These are phyloP conservation scores for Rhodosporidiobolus sp. DNA, from an alignment of 768 basidiomycete genomes.

Conservation along the genomic window DNA sequence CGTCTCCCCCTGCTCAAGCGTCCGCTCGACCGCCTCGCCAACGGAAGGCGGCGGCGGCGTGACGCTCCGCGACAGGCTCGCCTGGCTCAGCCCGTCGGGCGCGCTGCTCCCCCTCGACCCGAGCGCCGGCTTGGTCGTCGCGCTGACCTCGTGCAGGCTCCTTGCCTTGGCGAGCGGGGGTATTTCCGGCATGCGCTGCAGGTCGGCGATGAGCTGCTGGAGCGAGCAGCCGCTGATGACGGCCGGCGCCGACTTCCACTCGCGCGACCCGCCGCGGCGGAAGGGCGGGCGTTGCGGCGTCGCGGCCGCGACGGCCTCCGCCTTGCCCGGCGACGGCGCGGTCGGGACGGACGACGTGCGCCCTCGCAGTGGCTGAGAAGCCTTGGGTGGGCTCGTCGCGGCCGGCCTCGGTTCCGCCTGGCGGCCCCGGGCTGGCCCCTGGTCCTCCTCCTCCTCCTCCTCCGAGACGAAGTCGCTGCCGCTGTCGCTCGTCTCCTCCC, in stretches of 20 bases:
- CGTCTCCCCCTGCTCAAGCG: too few relatives aligned
- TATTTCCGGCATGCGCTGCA: slow-evolving; percentile 26
- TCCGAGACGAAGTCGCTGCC: slow-evolving; percentile 6
- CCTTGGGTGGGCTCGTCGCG: not conserved
- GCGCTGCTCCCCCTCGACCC: slow-evolving; percentile 21
- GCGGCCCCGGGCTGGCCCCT: not conserved
- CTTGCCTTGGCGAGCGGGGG: slow-evolving; percentile 10
- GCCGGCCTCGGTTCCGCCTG: not conserved
- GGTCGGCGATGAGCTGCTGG: slow-evolving; percentile 37
- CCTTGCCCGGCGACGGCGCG: not conserved
- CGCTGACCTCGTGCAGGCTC: slow-evolving; percentile 10
- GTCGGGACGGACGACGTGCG: slow-evolving; percentile 26
- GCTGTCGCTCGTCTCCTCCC: slow-evolving; percentile 27
- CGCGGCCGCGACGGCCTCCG: not conserved
- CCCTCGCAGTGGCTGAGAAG: not conserved
- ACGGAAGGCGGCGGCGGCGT: not conserved
- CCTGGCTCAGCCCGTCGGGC: slow-evolving; percentile 10
- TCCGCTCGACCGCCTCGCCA: not conserved
- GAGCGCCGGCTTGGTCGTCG: slow-evolving; percentile 7
- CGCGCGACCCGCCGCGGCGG: slow-evolving; percentile 16
- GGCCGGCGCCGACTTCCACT: slow-evolving; percentile 18
- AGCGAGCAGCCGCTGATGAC: slow-evolving; percentile 34
- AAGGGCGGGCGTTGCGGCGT: not conserved
- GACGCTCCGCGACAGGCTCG: not conserved
- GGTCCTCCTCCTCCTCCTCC: not conserved